phyloP scores from a whole-genome alignment of 2,329 filamentous ascomycete species.

The Fusarium oxysporum region DNA sequence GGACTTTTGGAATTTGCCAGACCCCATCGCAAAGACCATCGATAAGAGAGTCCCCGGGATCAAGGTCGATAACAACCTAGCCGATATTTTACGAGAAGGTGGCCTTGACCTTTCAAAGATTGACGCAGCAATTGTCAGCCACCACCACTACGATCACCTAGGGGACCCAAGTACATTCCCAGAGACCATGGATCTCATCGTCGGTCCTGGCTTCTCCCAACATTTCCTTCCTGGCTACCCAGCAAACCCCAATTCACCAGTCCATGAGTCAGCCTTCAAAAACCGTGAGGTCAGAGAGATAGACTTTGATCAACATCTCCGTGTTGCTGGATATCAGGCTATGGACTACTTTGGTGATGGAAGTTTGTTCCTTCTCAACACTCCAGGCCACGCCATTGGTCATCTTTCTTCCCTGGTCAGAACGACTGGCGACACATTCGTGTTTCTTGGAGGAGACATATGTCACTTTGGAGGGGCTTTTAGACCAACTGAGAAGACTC shows the following conservation, averaged over 20 bases:
- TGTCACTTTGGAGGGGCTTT: slow-evolving; percentile 55
- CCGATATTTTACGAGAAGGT: slow-evolving; percentile 3
- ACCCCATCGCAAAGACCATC: neutral
- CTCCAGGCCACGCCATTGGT: slow-evolving; percentile 38
- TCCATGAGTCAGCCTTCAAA: neutral
- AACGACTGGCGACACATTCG: slow-evolving; percentile 52
- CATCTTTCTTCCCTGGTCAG: slow-evolving; percentile 50
- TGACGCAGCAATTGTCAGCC: slow-evolving; percentile 15
- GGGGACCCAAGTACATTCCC: slow-evolving; percentile 16
- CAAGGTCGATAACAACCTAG: slow-evolving; percentile 3
- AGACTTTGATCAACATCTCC: neutral
- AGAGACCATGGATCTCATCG: slow-evolving; percentile 1
- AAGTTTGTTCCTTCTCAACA: slow-evolving; percentile 40
- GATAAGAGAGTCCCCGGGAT: slow-evolving; percentile 16
- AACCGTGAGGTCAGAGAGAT: neutral
- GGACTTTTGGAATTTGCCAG: slow-evolving; percentile 21
- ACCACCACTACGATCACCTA: slow-evolving; percentile 19
- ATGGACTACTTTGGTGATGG: slow-evolving; percentile 43
- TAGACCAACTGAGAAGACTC: slow-evolving; percentile 49
- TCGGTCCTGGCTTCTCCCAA: slow-evolving; percentile 12
- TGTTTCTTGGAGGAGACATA: slow-evolving; percentile 58
- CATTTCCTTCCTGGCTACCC: slow-evolving; percentile 12
- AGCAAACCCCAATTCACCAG: neutral
- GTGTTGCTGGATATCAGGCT: slow-evolving; percentile 45
- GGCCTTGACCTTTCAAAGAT: neutral